phyloP scores from a whole-genome alignment of 2,329 filamentous ascomycete genomes.

The Capronia americana region DNA sequence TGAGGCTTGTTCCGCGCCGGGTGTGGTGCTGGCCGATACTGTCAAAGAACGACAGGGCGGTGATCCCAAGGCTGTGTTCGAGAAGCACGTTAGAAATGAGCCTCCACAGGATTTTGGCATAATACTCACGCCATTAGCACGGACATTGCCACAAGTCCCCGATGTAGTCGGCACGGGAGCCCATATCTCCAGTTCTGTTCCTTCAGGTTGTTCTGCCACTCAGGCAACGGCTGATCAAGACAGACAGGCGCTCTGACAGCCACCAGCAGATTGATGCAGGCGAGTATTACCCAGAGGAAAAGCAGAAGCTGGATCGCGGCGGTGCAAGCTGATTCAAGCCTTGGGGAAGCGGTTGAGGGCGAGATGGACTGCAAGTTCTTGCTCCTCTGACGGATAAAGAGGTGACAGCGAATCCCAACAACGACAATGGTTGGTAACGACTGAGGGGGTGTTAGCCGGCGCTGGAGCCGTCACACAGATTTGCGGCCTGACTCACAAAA shows the following conservation, averaged over 20 bases:
- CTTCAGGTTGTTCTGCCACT: constrained; percentile 15
- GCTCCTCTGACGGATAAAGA: constrained; percentile 22
- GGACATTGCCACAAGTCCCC: constrained; percentile 30
- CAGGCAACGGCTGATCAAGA: constrained; percentile 16
- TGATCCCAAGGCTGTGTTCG: constrained; percentile 17
- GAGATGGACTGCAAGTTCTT: constrained; percentile 23
- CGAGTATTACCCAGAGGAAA: constrained; percentile 30
- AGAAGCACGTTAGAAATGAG: neutral
- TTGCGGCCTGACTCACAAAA: constrained; percentile 21
- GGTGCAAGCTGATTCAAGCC: constrained; percentile 22
- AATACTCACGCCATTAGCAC: constrained; percentile 31
- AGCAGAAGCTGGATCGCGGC: constrained; percentile 24
- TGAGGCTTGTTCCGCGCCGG: constrained; percentile 2
- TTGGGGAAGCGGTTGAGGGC: constrained; percentile 19
- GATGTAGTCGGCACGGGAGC: constrained; percentile 26
- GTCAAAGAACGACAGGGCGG: constrained; percentile 26
- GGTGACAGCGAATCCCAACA: constrained; percentile 22
- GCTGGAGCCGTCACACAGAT: neutral
- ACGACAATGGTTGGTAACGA: constrained; percentile 28
- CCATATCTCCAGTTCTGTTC: constrained; percentile 33
- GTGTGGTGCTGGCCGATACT: neutral
- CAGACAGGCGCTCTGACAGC: constrained; percentile 30
- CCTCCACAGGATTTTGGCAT: neutral
- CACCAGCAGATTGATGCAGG: constrained; percentile 28
- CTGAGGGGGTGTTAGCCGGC: constrained; percentile 12